Conservation (phyloP, 2,329 filamentous ascomycete genomes). For the Zopfia rhizophila region DNA sequence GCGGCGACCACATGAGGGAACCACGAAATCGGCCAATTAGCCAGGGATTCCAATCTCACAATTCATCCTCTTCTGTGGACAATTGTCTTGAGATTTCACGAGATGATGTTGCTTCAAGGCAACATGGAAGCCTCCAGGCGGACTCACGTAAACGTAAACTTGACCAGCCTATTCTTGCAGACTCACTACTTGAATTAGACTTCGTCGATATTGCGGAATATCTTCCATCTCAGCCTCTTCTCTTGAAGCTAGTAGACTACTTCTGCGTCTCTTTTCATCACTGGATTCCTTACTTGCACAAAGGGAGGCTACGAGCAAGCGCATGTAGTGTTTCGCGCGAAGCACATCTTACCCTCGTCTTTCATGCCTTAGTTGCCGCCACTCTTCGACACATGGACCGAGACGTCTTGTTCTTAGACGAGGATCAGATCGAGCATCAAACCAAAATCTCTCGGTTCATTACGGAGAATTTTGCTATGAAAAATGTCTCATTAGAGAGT, state of each 20-base stretch:
- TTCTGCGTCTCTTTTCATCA: slow-evolving; percentile 48
- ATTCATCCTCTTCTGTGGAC: background rate
- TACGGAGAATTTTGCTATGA: slow-evolving; percentile 41
- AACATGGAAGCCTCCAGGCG: too few relatives aligned
- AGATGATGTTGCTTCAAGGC: background rate
- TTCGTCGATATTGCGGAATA: slow-evolving; percentile 37
- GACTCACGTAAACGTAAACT: slow-evolving; percentile 40
- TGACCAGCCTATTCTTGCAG: slow-evolving; percentile 24
- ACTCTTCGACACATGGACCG: slow-evolving; percentile 42
- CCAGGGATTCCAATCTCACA: too few relatives aligned
- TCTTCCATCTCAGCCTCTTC: slow-evolving; percentile 36
- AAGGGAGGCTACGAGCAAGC: slow-evolving; percentile 37
- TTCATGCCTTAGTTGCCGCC: slow-evolving; percentile 42
- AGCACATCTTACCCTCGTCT: slow-evolving; percentile 32
- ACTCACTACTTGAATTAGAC: slow-evolving; percentile 31
- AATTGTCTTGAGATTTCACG: background rate
- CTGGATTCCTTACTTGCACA: slow-evolving; percentile 48
- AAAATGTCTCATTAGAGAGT: slow-evolving; percentile 39
- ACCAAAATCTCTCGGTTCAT: slow-evolving; percentile 39
- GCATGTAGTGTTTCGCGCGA: slow-evolving; percentile 29
- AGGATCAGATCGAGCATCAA: slow-evolving; percentile 38
- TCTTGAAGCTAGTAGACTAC: slow-evolving; percentile 40
- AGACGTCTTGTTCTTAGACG: slow-evolving; percentile 33
- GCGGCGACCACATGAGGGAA: background rate
- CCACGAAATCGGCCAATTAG: too few relatives aligned